Conservation (phyloP, 1,284 basidiomycete genomes). For the Tremellales sp. region DNA sequence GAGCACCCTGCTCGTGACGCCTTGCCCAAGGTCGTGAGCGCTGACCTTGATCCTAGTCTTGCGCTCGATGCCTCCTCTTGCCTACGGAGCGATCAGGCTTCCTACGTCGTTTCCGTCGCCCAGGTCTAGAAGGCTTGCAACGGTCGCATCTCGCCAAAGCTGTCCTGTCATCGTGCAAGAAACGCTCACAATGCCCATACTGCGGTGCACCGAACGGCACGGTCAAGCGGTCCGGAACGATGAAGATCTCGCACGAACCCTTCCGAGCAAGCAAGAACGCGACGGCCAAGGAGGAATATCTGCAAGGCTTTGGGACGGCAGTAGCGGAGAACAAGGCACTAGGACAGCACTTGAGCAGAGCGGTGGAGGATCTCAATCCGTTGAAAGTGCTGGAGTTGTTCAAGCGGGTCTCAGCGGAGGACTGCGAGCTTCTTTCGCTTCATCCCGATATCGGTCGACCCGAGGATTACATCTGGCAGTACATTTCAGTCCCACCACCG, state of each 20-base stretch:
- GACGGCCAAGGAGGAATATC: constrained; percentile 83
- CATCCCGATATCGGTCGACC: constrained; percentile 86
- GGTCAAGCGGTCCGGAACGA: constrained; percentile 90
- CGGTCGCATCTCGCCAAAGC: constrained; percentile 79
- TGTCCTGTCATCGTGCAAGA: constrained; percentile 85
- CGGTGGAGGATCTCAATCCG: constrained; percentile 91
- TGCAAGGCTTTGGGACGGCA: constrained; percentile 75
- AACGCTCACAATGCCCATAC: constrained; percentile 87
- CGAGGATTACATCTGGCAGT: constrained; percentile 99
- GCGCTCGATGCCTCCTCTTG: constrained; percentile 87
- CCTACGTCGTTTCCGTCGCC: constrained; percentile 82
- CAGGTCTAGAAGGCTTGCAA: constrained; percentile 89
- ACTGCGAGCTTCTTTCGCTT: constrained; percentile 90
- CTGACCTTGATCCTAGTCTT: constrained; percentile 59
- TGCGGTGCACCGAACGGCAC: constrained; percentile 91
- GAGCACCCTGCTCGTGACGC: constrained; percentile 17
- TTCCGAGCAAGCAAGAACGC: constrained; percentile 92
- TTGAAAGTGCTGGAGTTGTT: constrained; percentile 92
- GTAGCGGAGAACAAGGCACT: constrained; percentile 85
- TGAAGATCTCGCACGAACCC: constrained; percentile 98
- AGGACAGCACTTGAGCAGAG: constrained; percentile 78
- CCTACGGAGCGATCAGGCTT: constrained; percentile 79
- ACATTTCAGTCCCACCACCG: constrained; percentile 95
- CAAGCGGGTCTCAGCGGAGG: constrained; percentile 89
- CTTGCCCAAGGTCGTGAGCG: not conserved